Conservation (phyloP, 2,329 filamentous ascomycete genomes). For the Exophiala phaeomuriformis region DNA sequence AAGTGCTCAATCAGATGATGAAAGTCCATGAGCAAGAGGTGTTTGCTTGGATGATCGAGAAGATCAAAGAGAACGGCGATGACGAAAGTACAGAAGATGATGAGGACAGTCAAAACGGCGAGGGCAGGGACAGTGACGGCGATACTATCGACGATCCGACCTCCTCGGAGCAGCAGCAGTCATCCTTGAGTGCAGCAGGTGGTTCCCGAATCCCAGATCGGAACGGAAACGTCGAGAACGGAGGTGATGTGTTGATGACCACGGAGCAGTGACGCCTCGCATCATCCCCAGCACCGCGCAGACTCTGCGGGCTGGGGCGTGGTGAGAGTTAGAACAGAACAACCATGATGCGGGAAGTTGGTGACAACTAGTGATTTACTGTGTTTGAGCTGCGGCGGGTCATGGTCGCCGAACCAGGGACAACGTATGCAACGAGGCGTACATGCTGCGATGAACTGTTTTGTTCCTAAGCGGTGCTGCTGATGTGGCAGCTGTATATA, state of each 20-base stretch:
- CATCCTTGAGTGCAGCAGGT: not conserved
- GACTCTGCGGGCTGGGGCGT: too few relatives aligned
- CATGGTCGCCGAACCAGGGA: too few relatives aligned
- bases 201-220: not conserved
- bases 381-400: too few relatives aligned
- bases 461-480: too few relatives aligned
- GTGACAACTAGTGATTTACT: too few relatives aligned
- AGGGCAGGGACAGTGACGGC: constrained; percentile 1
- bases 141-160: constrained; percentile 6
- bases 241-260: constrained; percentile 17
- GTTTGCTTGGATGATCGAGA: constrained; percentile 40
- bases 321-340: too few relatives aligned
- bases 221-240: not conserved
- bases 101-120: constrained; percentile 6
- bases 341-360: too few relatives aligned
- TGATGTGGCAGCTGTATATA: too few relatives aligned
- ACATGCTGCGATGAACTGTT: too few relatives aligned
- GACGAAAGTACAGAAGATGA: constrained; percentile 1
- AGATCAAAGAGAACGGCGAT: constrained; percentile 27
- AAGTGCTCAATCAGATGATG: constrained; percentile 51
- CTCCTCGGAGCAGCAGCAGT: not conserved
- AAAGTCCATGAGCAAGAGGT: constrained; percentile 46
- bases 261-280: constrained; percentile 10
- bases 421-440: too few relatives aligned
- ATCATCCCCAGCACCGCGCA: too few relatives aligned